Conservation (phyloP, 2,329 filamentous ascomycete species). For the Cytospora chrysosperma region DNA sequence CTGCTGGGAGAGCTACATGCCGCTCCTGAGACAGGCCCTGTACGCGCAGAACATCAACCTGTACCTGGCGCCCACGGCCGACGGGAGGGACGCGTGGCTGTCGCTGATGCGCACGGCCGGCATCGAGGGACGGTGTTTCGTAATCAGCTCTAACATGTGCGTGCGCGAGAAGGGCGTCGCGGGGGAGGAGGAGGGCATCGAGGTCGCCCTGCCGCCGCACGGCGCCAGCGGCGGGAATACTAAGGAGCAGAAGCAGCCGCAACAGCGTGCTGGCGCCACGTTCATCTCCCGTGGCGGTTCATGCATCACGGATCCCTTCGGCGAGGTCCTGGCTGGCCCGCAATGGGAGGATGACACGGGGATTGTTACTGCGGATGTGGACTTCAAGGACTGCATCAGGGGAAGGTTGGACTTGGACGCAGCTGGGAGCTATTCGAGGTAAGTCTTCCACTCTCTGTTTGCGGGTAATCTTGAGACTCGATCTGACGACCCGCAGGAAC, state of each 20-base stretch:
- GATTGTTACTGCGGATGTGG: constrained; percentile 70
- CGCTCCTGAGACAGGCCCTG: constrained; percentile 75
- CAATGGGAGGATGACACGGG: constrained; percentile 77
- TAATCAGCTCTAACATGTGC: constrained; percentile 84
- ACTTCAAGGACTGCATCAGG: constrained; percentile 83
- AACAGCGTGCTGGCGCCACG: constrained; percentile 34
- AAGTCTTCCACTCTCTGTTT: constrained; percentile 35
- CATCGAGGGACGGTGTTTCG: constrained; percentile 79
- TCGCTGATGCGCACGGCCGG: constrained; percentile 79
- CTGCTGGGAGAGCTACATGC: constrained; percentile 98
- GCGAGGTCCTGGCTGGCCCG: constrained; percentile 76
- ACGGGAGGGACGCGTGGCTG: constrained; percentile 79
- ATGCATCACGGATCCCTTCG: constrained; percentile 75
- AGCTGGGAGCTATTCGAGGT: constrained; percentile 81
- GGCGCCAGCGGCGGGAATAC: constrained; percentile 22
- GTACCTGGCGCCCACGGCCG: constrained; percentile 87
- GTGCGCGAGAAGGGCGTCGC: constrained; percentile 53
- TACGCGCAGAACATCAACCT: constrained; percentile 91
- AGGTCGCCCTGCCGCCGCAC: constrained; percentile 43
- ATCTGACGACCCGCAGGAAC: constrained; percentile 40
- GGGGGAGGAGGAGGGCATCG: constrained; percentile 42
- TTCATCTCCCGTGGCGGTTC: constrained; percentile 76
- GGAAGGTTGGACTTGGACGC: constrained; percentile 82
- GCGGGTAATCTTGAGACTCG: not conserved
- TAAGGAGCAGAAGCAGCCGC: not conserved